Conservation (phyloP, 2,329 filamentous ascomycete genomes). For the Ascochyta clinopodiicola region DNA sequence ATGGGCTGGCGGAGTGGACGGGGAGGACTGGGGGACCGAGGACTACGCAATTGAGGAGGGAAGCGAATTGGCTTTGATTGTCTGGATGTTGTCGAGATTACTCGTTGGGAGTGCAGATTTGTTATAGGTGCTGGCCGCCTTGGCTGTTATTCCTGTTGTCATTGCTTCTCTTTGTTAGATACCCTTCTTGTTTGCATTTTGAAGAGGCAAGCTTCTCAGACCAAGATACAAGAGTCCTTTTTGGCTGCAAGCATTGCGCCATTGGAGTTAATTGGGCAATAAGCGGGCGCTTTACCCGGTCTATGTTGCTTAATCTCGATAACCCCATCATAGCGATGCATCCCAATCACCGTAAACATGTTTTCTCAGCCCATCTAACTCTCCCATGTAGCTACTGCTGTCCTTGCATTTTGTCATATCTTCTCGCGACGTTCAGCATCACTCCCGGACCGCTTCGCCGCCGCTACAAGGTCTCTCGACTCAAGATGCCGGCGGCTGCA, state of each 20-base stretch:
- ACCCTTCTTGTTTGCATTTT: neutral
- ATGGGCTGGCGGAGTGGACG: constrained; percentile 42
- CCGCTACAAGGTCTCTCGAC: constrained; percentile 30
- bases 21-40: constrained; percentile 19
- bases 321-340: neutral
- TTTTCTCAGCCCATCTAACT: neutral
- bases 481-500: constrained; percentile 37
- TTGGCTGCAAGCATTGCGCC: neutral
- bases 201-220: neutral
- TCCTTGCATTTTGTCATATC: neutral
- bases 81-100: neutral
- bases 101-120: neutral
- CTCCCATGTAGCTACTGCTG: neutral
- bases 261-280: constrained; percentile 2
- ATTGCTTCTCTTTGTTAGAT: neutral
- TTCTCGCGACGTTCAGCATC: neutral
- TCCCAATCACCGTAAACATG: neutral
- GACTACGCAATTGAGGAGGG: constrained; percentile 2
- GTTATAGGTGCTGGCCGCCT: neutral
- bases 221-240: neutral
- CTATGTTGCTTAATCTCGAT: constrained; percentile 18
- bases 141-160: neutral
- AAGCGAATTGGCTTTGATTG: neutral
- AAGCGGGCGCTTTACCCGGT: constrained; percentile 13
- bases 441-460: constrained; percentile 43